phyloP scores from a whole-genome alignment of 1,284 basidiomycete species.

The Austroboletus rostrupii region DNA sequence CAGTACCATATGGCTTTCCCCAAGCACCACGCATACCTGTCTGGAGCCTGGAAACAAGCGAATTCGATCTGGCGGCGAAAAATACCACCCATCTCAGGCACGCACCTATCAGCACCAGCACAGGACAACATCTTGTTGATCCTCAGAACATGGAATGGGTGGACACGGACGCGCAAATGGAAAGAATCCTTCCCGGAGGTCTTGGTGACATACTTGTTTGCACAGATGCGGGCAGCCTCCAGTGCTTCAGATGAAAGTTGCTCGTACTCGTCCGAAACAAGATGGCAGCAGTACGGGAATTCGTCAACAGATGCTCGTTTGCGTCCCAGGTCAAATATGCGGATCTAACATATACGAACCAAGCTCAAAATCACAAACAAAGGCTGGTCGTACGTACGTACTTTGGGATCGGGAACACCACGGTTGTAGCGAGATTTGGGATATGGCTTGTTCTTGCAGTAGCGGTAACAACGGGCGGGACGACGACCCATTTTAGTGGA shows the following conservation, averaged over 20 bases:
- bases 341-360: slow-evolving; percentile 52
- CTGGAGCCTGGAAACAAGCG: slow-evolving; percentile 63
- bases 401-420: slow-evolving; percentile 95
- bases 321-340: slow-evolving; percentile 92
- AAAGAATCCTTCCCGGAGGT: slow-evolving; percentile 98
- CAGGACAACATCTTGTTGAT: slow-evolving; percentile 99
- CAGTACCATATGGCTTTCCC: slow-evolving; percentile 98
- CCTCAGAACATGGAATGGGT: slow-evolving; percentile 98
- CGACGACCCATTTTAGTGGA: slow-evolving; percentile 77
- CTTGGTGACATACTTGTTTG: slow-evolving; percentile 99
- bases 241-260: slow-evolving; percentile 95
- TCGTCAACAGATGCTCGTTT: slow-evolving; percentile 96
- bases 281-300: slow-evolving; percentile 94
- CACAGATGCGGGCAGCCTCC: slow-evolving; percentile 98
- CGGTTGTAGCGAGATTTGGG: slow-evolving; percentile 96
- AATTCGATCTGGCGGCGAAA: neutral
- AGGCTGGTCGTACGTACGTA: slow-evolving; percentile 17
- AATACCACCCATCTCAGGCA: slow-evolving; percentile 4
- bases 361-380: neutral
- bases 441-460: slow-evolving; percentile 98
- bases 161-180: slow-evolving; percentile 96
- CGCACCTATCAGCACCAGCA: slow-evolving; percentile 93
- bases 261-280: slow-evolving; percentile 98
- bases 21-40: slow-evolving; percentile 99
- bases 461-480: slow-evolving; percentile 94